Evolutionary conservation across 2,329 filamentous ascomycete species (phyloP), one percentile per base, ranked within the genome.

Genomic region (Zasmidium citrigriseum): DNA sequence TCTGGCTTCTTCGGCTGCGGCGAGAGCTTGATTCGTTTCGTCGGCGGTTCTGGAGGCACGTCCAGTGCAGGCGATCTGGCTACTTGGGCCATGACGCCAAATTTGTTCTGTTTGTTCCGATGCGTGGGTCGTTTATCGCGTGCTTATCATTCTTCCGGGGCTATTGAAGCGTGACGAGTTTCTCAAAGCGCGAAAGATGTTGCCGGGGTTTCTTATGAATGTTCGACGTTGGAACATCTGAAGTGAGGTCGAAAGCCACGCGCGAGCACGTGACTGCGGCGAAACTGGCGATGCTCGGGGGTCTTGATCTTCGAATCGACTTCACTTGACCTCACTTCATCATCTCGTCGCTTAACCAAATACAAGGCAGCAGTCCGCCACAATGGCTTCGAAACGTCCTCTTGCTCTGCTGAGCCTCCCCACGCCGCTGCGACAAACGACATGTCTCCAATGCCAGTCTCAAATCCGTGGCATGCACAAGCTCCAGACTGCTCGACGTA

Each of bases 21-120:
- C 5, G 62, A 60, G 18, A 67, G 58, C 59, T 72, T 73, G 21
- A 67, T 58, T 22, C 69, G 67, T 63, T 72, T 73, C 52, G 63
- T 41, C 0, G 71, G 68, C 25, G 68, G 69, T 57, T 72, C 70
- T 7, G 69, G 67, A 18, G 70, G 67, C 14, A 72, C 68, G 47
- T 71, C 70, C 22, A 71, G 65, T 5, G 70, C 69, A 1, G 70
- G 70, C 24, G 70, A 72, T 54, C 62, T 66, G 54, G 46, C 34
- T 20, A 27, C 46, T 34, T 51, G 45, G 14, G 54, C 48, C 58
- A 57, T 60, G 21, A 10, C 54, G 14, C 14, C 4, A 7, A 34
- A 34, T 34, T 34, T 14, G 27, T 34, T 34, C 27, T 34, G 27
- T 7, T 34, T 7, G 14, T 14, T 34, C 14, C 14, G 27, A 34